Percentiles rank a stretch among this genome's conserved stretches.
Evolutionary conservation across 1,139 yeast genomes (phyloP).

Genomic region (Suhomyces panamericanus): DNA sequence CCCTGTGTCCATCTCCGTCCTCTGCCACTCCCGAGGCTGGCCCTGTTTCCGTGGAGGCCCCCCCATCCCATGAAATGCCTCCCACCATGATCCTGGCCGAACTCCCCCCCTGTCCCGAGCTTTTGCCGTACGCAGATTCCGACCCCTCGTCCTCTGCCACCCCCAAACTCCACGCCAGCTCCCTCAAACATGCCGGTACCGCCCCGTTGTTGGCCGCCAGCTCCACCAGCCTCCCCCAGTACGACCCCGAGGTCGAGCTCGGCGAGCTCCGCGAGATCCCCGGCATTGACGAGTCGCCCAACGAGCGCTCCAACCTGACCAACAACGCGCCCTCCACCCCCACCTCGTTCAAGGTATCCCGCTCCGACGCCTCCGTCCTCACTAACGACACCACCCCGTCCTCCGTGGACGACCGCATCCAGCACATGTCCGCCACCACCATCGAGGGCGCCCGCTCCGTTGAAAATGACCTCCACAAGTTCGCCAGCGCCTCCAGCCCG

Average conservation of each 20-base stretch:
- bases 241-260: background rate
- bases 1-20: background rate
- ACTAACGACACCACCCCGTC: constrained; percentile 40
- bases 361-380: constrained; percentile 25
- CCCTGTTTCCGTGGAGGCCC: background rate
- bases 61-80: constrained; percentile 3
- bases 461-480: background rate
- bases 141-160: background rate
- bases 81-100: constrained; percentile 11
- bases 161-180: constrained; percentile 1
- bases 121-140: constrained; percentile 5
- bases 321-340: constrained; percentile 32
- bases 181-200: constrained; percentile 1
- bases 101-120: constrained; percentile 7
- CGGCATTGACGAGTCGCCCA: background rate
- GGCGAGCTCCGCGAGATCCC: background rate
- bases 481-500: constrained; percentile 1
- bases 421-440: constrained; percentile 7
- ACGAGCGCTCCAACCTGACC: constrained; percentile 5
- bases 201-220: constrained; percentile 2
- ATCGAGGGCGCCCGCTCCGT: background rate
- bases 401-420: constrained; percentile 18
- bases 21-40: no score
- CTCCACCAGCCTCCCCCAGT: constrained; percentile 3
- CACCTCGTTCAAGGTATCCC: constrained; percentile 31